These are phyloP conservation scores for Sextonia rubra DNA, from an alignment of 164 flowering plant genomes.

Conservation along the genomic window DNA sequence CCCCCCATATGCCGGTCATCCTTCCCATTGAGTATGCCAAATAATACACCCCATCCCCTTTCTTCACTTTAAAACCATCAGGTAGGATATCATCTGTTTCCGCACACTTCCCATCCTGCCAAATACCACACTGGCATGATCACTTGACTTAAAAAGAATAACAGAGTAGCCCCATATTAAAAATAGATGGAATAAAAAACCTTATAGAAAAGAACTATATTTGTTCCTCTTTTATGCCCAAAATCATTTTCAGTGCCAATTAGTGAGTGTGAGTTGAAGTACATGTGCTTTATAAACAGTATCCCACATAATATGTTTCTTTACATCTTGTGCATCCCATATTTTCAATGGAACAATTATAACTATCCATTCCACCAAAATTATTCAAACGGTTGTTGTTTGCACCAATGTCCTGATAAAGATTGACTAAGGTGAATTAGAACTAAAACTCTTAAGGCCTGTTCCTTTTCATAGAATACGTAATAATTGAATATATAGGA, in stretches of 20 bases:
- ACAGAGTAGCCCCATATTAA: neutral
- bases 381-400: neutral
- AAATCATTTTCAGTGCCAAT: neutral
- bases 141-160: neutral
- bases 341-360: neutral
- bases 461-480: no score
- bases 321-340: neutral
- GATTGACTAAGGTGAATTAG: neutral
- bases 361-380: neutral
- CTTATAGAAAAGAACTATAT: no score
- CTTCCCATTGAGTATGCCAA: conserved; percentile 75
- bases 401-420: neutral
- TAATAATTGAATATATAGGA: no score
- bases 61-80: conserved; percentile 56
- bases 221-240: neutral
- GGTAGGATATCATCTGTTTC: conserved; percentile 63
- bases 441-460: no score
- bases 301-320: neutral
- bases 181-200: no score
- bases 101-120: conserved; percentile 58
- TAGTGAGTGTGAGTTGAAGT: neutral
- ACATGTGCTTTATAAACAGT: neutral
- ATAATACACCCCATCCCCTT: conserved; percentile 59
- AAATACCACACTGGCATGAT: neutral
- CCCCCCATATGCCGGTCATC: conserved; percentile 74